Conservation (phyloP, 257 asterid species). For the Scutellaria galericulata region DNA sequence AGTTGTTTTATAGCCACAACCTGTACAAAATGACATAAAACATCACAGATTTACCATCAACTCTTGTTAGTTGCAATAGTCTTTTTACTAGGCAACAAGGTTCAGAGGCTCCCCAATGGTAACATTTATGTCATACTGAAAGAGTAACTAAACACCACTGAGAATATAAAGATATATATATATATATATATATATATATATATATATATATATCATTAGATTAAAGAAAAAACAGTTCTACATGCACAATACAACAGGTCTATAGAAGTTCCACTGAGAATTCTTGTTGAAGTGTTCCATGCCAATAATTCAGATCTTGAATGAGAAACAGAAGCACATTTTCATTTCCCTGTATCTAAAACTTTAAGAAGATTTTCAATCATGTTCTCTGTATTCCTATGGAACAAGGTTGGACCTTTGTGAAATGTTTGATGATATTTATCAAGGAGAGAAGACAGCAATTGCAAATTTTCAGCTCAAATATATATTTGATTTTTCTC, state of each 20-base stretch:
- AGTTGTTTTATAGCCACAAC: slow-evolving; percentile 74
- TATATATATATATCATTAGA: too few species aligned
- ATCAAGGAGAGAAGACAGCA: too few species aligned
- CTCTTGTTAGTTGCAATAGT: neutral
- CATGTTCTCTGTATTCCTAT: neutral
- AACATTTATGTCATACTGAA: neutral
- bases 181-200: too few species aligned
- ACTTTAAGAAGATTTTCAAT: neutral
- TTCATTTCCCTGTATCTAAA: neutral
- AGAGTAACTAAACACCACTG: neutral
- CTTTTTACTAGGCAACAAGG: neutral
- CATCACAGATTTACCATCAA: slow-evolving; percentile 2
- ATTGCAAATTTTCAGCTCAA: too few species aligned
- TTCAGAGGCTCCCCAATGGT: neutral
- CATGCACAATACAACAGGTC: neutral
- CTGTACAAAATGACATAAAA: slow-evolving; percentile 35
- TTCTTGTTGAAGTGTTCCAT: neutral
- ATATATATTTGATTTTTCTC: too few species aligned
- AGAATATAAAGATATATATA: neutral
- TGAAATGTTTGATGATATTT: too few species aligned
- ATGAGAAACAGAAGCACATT: neutral
- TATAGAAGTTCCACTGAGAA: neutral
- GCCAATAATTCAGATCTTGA: neutral
- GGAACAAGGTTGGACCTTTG: neutral
- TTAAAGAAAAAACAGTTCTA: neutral